Conservation (phyloP, 78 protist genomes). For the Cavenderia fasciculata region DNA sequence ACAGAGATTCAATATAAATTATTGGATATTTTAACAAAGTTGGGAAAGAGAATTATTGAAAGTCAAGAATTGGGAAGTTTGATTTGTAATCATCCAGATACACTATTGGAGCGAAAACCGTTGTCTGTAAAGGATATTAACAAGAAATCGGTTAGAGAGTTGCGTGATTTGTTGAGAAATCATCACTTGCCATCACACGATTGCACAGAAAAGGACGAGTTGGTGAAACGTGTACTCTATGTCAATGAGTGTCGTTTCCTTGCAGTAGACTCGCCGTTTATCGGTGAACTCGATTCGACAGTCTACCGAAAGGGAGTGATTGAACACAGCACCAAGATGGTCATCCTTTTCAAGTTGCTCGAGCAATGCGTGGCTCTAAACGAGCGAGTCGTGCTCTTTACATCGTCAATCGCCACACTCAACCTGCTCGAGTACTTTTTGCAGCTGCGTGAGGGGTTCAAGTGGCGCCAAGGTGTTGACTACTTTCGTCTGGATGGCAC, state of each 20-base stretch:
- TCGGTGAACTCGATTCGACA: not conserved
- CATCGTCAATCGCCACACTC: constrained; percentile 31
- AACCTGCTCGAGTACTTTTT: constrained; percentile 53
- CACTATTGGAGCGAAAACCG: constrained; percentile 47
- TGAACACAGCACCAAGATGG: constrained; percentile 10
- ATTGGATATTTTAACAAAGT: not conserved
- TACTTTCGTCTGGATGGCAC: constrained; percentile 62
- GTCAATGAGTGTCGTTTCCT: constrained; percentile 12
- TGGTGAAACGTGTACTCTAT: constrained; percentile 2
- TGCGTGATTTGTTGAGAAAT: not conserved
- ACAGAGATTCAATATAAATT: constrained; percentile 18
- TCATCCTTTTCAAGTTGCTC: constrained; percentile 8
- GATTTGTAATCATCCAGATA: constrained; percentile 56
- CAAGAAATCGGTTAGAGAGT: constrained; percentile 1
- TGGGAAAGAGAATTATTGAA: constrained; percentile 2
- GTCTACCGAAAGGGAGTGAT: constrained; percentile 37
- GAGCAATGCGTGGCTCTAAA: not conserved
- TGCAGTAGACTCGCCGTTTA: not conserved
- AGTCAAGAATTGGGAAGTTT: not conserved
- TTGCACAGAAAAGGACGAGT: constrained; percentile 16
- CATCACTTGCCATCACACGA: constrained; percentile 28
- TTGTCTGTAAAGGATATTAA: not conserved
- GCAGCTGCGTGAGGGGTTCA: constrained; percentile 5
- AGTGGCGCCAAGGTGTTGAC: constrained; percentile 18
- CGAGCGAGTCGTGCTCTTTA: not conserved